Percentiles rank a stretch among this genome's conserved stretches.
phyloP scores from a whole-genome alignment of 768 basidiomycete genomes.

The Pleurotus sapidus region DNA sequence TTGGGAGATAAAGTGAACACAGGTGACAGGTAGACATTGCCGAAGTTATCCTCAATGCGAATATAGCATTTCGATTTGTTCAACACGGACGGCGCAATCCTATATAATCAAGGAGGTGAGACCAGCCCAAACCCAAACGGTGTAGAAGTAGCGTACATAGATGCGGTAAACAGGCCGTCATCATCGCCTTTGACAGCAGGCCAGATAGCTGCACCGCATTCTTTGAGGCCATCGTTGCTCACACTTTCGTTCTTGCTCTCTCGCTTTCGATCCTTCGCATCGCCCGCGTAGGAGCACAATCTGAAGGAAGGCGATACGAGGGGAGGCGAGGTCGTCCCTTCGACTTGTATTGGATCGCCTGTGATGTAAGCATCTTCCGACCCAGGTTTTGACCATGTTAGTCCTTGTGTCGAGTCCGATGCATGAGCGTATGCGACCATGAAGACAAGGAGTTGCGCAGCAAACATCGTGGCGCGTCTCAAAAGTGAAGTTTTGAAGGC shows the following conservation, averaged over 20 bases:
- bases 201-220: slow-evolving; percentile 20
- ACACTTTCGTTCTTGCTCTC: slow-evolving; percentile 1
- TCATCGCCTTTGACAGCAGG: slow-evolving; percentile 16
- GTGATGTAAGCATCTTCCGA: slow-evolving; percentile 3
- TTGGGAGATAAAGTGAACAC: slow-evolving; percentile 23
- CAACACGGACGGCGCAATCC: slow-evolving; percentile 18
- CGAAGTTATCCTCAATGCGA: slow-evolving; percentile 24
- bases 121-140: background rate
- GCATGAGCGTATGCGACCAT: background rate
- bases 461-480: background rate
- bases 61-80: slow-evolving; percentile 11
- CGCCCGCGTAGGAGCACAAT: slow-evolving; percentile 20
- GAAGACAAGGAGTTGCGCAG: background rate
- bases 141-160: slow-evolving; percentile 18
- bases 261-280: slow-evolving; percentile 3
- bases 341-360: slow-evolving; percentile 24
- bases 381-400: slow-evolving; percentile 17
- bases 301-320: slow-evolving; percentile 30
- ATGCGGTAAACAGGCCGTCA: slow-evolving; percentile 16
- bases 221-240: slow-evolving; percentile 1
- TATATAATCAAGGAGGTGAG: slow-evolving; percentile 5
- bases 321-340: slow-evolving; percentile 22
- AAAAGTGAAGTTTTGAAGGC: background rate
- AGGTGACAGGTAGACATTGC: slow-evolving; percentile 18
- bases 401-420: background rate